Evolutionary conservation across 768 basidiomycete species (phyloP), one percentile per base, ranked within the genome.

Genomic region (Leucogyrophana mollusca): DNA sequence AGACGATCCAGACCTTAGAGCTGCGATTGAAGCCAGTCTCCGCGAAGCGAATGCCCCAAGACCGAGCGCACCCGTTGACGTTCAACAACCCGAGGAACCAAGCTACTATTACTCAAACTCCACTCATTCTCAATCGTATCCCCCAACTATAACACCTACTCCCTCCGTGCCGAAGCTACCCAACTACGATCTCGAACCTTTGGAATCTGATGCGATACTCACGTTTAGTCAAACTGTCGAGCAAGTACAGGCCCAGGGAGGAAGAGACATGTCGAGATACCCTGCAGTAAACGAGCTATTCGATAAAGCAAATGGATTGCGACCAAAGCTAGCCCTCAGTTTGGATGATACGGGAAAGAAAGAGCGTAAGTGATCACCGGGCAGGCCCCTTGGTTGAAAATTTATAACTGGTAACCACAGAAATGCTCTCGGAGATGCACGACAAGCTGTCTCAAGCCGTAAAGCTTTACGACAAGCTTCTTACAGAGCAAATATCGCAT

Each of bases 21-120:
- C 95, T 16, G 96, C 96, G 0, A 99, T 99, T 41, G 93, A 97
- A 60, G 96, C 96, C 0, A 92, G 89, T 60, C 65, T 99, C 51
- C 76, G 84, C n/a, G 96, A 99, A 56, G 85, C 79, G 3, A 82
- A 75, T 48, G 83, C 87, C 9, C 85, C 86, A 0, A 81, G 75
- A 51, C 83, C 91, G 6, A 91, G 89, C 56, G 90, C 89, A 0
- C 92, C 93, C 1, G 65, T 78, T 14, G 79, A 74, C 9, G 56
- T 79, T 6, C 79, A 86, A 41, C 73, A 78, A 2, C 71, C 79
- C 1, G 80, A 84, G 45, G 69, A 76, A 5, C 61, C 69, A 0
- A 67, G 71, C 24, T 61, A 61, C 46, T 42, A 40, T 1, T 53
- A 62, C 39, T 58, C 47, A 3, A 61, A 33, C 50, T 44, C 69